Evolutionary conservation across 768 basidiomycete genomes (phyloP), one percentile per base, ranked within the genome.

Genomic region (Russula vinacea): DNA sequence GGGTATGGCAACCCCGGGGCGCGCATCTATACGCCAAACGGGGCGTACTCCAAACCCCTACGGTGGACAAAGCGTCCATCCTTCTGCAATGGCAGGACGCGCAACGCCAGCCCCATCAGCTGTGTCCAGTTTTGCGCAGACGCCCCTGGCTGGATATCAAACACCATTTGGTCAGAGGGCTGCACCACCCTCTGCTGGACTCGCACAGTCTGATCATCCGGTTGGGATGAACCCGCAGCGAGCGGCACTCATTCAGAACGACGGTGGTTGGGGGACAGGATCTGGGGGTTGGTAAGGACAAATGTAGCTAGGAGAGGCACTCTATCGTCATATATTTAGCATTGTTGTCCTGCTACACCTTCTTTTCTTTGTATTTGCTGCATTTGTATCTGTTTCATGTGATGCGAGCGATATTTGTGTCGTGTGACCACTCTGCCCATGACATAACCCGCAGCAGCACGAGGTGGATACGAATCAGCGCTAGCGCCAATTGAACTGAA

Each of bases 31-130:
- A 51, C 89, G 89, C 59, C 88, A 89, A 68, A 73, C 81, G 40
- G 83, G 81, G 19, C 83, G 88, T 53, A 93, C 91, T 50, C 91
- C 92, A 11, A 93, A 92, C 70, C 89, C 91, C 2, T 92, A 92
- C 68, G 82, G 80, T 26, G 77, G 76, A 22, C 64, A 65, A 47
- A 65, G 64, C 26, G 60, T 72, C 75, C 66, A 74, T 76, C n/a
- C 77, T 72, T 17, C 76, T 70, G 53, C 70, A 68, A 62, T 72
- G n/a, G 62, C 68, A 4, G 70, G 74, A 56, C 71, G 71, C 42
- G 77, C 76, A 44, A 73, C 79, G 13, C 77, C 80, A 3, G 78
- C 62, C 8, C 60, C 58, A 39, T 62, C 64, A n/a, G 5, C 44
- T 29, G 55, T 61, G 57, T 33, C 64, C n/a, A 64, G 67, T 3